Conservation (phyloP, 139 green algal species). For the Spirogloea muscicola region DNA sequence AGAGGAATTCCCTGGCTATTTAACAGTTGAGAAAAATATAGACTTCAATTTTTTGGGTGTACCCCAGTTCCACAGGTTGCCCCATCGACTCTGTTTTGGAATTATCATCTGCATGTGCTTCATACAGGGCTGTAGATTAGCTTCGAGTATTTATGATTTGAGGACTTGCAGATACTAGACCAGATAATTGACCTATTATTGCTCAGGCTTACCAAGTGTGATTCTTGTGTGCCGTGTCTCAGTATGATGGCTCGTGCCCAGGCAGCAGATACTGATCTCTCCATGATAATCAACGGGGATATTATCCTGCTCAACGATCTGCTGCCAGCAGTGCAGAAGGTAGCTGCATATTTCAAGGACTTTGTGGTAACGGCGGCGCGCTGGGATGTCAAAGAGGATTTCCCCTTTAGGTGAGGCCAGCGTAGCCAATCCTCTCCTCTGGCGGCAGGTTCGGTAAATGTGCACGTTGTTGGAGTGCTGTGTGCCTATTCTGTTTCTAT, state of each 20-base stretch:
- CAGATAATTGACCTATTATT: no score
- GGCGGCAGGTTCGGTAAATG: no score
- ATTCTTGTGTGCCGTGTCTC: conserved; percentile 15
- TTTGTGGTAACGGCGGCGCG: conserved; percentile 23
- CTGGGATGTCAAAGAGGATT: conserved; percentile 23
- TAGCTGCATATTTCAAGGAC: conserved; percentile 5
- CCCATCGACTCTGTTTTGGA: no score
- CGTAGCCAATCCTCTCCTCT: no score
- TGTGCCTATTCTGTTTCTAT: no score
- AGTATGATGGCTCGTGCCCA: conserved; percentile 28
- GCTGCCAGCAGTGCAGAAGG: conserved; percentile 12
- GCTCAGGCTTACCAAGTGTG: no score
- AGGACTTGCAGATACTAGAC: no score
- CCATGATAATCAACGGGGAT: conserved; percentile 40
- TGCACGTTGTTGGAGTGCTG: no score
- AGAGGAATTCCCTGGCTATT: conserved; percentile 1
- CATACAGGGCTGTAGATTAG: no score
- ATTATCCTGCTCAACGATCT: conserved; percentile 41
- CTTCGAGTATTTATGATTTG: no score
- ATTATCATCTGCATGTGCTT: no score
- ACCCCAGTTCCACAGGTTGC: conserved; percentile 27
- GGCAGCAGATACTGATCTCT: conserved; percentile 25
- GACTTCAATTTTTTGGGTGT: conserved; percentile 36
- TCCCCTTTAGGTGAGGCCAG: conserved; percentile 26
- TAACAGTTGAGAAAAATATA: conserved; percentile 4